These are phyloP conservation scores for Stephania cephalantha DNA, from an alignment of 164 flowering plant genomes.

Conservation along the genomic window DNA sequence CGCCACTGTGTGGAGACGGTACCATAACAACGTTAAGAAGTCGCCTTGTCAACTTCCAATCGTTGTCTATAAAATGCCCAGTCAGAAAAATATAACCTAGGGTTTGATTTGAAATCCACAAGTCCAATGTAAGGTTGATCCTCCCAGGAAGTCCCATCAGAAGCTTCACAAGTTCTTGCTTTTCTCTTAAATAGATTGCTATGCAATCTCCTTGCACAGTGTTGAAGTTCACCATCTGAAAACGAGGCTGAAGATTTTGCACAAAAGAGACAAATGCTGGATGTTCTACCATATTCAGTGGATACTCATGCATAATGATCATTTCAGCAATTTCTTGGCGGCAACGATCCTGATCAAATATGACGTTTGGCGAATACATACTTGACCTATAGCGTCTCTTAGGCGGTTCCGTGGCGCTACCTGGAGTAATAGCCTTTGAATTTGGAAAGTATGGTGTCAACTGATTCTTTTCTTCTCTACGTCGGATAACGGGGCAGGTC, in stretches of 20 bases:
- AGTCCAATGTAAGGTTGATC: constrained; percentile 51
- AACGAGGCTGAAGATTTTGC: constrained; percentile 55
- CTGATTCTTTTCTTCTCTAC: constrained; percentile 28
- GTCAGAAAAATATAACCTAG: constrained; percentile 53
- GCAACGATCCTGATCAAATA: constrained; percentile 52
- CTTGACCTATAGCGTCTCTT: constrained; percentile 34
- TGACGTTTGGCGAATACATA: constrained; percentile 21
- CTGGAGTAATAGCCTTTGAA: constrained; percentile 22
- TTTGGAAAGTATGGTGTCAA: constrained; percentile 18
- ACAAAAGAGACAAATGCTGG: constrained; percentile 56
- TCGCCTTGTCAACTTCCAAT: constrained; percentile 58
- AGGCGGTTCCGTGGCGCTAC: constrained; percentile 35
- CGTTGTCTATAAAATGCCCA: constrained; percentile 67
- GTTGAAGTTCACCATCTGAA: constrained; percentile 39
- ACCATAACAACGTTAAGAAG: constrained; percentile 57
- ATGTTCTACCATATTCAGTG: constrained; percentile 63
- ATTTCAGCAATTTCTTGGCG: constrained; percentile 57
- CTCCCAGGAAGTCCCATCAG: constrained; percentile 45
- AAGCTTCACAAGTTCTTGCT: constrained; percentile 40
- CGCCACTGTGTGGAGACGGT: constrained; percentile 48
- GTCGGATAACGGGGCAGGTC: constrained; percentile 48
- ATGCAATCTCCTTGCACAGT: constrained; percentile 54
- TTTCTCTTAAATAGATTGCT: constrained; percentile 42
- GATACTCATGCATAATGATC: constrained; percentile 74
- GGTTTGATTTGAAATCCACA: constrained; percentile 54